Percentiles rank a stretch among this genome's conserved stretches.
These are phyloP conservation scores for Biscogniauxia marginata DNA, from an alignment of 2,329 filamentous ascomycete genomes.

Conservation along the genomic window DNA sequence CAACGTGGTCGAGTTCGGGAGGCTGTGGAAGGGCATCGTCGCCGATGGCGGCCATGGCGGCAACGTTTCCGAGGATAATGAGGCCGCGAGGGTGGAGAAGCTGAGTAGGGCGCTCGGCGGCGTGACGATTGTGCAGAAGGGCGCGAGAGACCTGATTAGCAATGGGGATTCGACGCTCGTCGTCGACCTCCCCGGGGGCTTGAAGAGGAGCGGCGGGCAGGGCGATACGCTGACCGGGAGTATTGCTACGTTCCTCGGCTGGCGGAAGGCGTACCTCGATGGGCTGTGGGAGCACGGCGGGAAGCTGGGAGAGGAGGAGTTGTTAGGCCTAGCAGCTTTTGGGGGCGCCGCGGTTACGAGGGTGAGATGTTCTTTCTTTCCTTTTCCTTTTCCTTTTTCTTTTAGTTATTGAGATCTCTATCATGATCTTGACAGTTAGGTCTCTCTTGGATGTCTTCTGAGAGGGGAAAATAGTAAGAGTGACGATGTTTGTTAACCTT, in stretches of 20 bases:
- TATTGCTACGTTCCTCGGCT: constrained; percentile 84
- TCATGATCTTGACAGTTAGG: too few relatives aligned
- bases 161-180: constrained; percentile 74
- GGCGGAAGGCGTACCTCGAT: constrained; percentile 84
- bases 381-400: background rate
- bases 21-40: constrained; percentile 75
- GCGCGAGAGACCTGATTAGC: constrained; percentile 75
- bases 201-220: constrained; percentile 90
- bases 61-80: constrained; percentile 32
- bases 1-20: constrained; percentile 88
- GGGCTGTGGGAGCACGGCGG: constrained; percentile 68
- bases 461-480: background rate
- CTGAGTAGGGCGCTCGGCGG: constrained; percentile 77
- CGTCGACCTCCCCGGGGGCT: constrained; percentile 75
- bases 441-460: background rate
- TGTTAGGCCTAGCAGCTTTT: constrained; percentile 78
- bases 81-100: constrained; percentile 55
- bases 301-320: constrained; percentile 51
- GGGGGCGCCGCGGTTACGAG: constrained; percentile 72
- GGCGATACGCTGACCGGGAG: constrained; percentile 92
- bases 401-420: background rate
- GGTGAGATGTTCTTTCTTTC: background rate
- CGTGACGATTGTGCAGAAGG: constrained; percentile 91
- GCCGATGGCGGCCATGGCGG: constrained; percentile 38
- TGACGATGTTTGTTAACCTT: background rate